Base-by-base conservation (phyloP, 345 rosid genomes). In the Populus davidiana region DNA sequence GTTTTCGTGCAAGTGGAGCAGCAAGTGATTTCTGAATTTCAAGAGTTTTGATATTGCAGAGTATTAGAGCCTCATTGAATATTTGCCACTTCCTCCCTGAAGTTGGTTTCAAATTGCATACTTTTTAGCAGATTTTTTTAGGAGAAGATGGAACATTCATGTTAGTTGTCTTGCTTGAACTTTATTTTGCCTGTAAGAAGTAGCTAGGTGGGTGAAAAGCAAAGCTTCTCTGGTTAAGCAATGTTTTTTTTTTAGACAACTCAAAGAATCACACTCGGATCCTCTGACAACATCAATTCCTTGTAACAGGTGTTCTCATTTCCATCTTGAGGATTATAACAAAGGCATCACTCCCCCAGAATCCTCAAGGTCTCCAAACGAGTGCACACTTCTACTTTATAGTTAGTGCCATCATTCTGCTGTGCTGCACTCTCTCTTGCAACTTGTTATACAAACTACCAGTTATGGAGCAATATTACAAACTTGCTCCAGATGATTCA, bases 321-420 rank as follows among this genome's bases (percentile, higher is more conserved):
- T 92, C 90, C 21, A 67, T 88, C 77, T 78, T 93, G 81, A 92
- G 99, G 85, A 88, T 95, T 64, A 78, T 86, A 67, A 93, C 99
- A 39, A 93, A 95, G 82, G 97, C 94, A 66, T 90, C 96, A 11
- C 88, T 95, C 12, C 91, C 98, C 11, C 96, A 88, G 71, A 91
- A 87, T 63, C 81, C 91, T 0, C 87, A 85, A 23, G 98, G 99
- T 68, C 86, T 95, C 49, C 80, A 89, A 78, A 81, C 91, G 6
- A 93, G 97, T 69, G 89, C 97, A 62, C 93, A 93, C 77, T 89
- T 85, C 81, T 95, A 93, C 70, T 93, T 95, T 69, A 86, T 93
- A 50, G 92, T 91, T 59, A 87, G 93, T 85, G 82, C 92, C 43
- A 77, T 78, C 11, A 80, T 91, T 64, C 88, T 93, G 56, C 56